Base-by-base conservation (phyloP, 495 filamentous ascomycete genomes). In the Aspergillus hancockii region DNA sequence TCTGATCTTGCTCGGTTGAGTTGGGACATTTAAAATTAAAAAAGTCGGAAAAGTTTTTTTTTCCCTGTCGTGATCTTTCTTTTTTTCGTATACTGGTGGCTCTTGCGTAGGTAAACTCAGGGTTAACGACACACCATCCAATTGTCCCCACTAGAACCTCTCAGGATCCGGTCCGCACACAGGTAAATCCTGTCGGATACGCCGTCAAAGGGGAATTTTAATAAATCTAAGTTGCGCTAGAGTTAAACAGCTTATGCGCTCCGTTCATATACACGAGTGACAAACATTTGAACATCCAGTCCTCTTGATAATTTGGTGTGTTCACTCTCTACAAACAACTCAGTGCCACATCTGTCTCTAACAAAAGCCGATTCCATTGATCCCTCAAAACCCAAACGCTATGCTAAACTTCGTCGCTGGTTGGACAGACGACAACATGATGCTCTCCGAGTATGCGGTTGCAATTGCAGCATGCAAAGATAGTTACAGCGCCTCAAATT, bases 41-140 rank as follows among this genome's bases (percentile, higher is more conserved):
- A 40, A 61, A 57, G 43, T 56, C 21, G 47, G 36, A 56, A 63
- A 63, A 56, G 55, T 55, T 31, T 52, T 13, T 43, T 52, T 45
- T 52, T 45, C 49, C 41, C 28, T 45, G 25, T 54, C 28, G 55
- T 46, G 57, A 52, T 31, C 32, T 50, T 21, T 30, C 31, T 36
- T n/a, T 40, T 47, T 46, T 23, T 56, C 14, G 31, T 9, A n/a
- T 28, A 54, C 25, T 9, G 16, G 52, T 10, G 12, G 9, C 34
- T 14, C 8, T 12, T 2, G 4, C 4, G 34, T 36, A 36, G 3
- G 34, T 28, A 28, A 3, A 28, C 7, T 28, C 7, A 28, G 25
- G 25, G n/a, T n/a, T n/a, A n/a, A n/a, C n/a, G n/a, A n/a, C n/a
- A n/a, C n/a, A n/a, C n/a, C n/a, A n/a, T n/a, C n/a, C n/a, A n/a